Conservation (phyloP, 768 basidiomycete species). For the Mycena crocata region DNA sequence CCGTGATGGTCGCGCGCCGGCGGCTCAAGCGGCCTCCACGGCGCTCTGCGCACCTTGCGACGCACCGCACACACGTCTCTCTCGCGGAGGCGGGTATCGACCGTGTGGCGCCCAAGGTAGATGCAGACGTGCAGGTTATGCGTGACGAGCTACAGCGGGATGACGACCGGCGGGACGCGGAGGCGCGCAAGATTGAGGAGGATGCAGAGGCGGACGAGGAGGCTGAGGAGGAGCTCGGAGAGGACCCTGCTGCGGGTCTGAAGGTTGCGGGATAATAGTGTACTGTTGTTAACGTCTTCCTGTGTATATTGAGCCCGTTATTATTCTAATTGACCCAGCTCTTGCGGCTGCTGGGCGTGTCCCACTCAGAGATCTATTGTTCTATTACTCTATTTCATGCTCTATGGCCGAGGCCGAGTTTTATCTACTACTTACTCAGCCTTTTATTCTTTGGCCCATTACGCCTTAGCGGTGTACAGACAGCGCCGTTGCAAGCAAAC, state of each 20-base stretch:
- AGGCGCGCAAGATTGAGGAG: slow-evolving; percentile 25
- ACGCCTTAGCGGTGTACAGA: too few relatives aligned
- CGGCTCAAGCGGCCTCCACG: slow-evolving; percentile 89
- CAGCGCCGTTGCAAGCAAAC: too few relatives aligned
- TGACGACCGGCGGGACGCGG: slow-evolving; percentile 61
- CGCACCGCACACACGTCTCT: slow-evolving; percentile 83
- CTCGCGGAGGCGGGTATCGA: slow-evolving; percentile 93
- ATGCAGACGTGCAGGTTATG: slow-evolving; percentile 86
- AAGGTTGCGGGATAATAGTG: slow-evolving; percentile 48
- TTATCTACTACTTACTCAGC: too few relatives aligned
- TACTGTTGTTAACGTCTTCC: background rate
- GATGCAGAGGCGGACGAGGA: slow-evolving; percentile 45
- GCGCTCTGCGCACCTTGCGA: slow-evolving; percentile 83
- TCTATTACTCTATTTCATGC: too few relatives aligned
- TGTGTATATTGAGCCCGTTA: background rate
- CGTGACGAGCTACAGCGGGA: slow-evolving; percentile 80
- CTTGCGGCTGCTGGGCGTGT: background rate
- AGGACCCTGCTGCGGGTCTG: slow-evolving; percentile 46
- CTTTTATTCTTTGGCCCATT: too few relatives aligned
- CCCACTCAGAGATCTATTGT: too few relatives aligned
- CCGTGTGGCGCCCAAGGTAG: slow-evolving; percentile 86
- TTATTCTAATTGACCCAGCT: background rate
- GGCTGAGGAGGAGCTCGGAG: slow-evolving; percentile 41
- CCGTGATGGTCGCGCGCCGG: slow-evolving; percentile 96
- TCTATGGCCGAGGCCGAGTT: too few relatives aligned